These are phyloP conservation scores for Monosporascus cannonballus DNA, from an alignment of 2,329 filamentous ascomycete genomes.

Conservation along the genomic window DNA sequence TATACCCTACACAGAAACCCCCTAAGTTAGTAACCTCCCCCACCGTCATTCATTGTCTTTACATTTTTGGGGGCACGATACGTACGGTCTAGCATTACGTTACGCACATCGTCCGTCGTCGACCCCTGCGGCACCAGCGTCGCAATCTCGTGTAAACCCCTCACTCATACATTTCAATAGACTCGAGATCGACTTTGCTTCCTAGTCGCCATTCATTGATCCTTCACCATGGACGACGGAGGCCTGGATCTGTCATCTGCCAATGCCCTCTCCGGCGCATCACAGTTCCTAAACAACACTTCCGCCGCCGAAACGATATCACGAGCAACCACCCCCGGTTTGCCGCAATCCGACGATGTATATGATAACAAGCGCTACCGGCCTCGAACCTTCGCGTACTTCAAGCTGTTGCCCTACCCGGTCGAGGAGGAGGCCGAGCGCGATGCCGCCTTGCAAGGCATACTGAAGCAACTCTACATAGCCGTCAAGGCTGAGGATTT, in stretches of 20 bases:
- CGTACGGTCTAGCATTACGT: background rate
- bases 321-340: constrained; percentile 77
- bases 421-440: constrained; percentile 76
- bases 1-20: no score
- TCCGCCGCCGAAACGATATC: constrained; percentile 64
- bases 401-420: constrained; percentile 79
- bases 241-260: constrained; percentile 30
- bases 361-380: constrained; percentile 62
- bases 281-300: constrained; percentile 34
- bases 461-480: constrained; percentile 90
- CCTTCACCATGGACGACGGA: constrained; percentile 11
- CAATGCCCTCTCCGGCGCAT: constrained; percentile 28
- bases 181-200: background rate
- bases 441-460: constrained; percentile 74
- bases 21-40: no score
- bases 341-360: constrained; percentile 39
- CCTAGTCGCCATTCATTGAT: background rate
- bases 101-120: background rate
- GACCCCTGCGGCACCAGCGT: background rate
- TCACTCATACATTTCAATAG: background rate
- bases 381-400: constrained; percentile 89
- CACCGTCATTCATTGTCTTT: no score
- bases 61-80: no score
- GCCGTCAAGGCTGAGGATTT: constrained; percentile 90
- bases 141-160: background rate